Conservation (phyloP, 108 stramenopile genomes). For the Cyclotella choctawhatcheeana region DNA sequence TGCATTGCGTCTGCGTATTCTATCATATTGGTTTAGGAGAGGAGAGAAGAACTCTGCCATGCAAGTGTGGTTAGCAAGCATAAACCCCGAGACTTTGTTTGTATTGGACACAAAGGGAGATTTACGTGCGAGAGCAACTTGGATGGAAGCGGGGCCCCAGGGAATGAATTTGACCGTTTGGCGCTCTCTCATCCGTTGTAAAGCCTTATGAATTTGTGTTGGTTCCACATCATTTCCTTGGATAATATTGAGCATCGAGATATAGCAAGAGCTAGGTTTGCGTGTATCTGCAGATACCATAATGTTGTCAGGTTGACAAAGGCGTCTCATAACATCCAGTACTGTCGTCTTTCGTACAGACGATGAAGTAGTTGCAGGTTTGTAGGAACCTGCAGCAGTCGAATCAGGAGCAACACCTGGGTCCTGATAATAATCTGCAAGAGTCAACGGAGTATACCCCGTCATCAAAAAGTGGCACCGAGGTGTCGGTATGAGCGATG, state of each 20-base stretch:
- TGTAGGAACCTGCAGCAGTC: constrained; percentile 11
- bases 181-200: constrained; percentile 97
- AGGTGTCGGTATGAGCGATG: constrained; percentile 98
- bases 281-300: constrained; percentile 97
- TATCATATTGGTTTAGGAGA: constrained; percentile 90
- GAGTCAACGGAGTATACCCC: constrained; percentile 95
- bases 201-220: constrained; percentile 97
- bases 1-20: constrained; percentile 94
- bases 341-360: constrained; percentile 98
- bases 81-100: constrained; percentile 96
- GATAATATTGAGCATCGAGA: constrained; percentile 98
- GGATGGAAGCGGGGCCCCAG: constrained; percentile 98
- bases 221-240: constrained; percentile 97
- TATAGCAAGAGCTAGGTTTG: constrained; percentile 92
- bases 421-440: constrained; percentile 47
- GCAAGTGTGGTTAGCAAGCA: constrained; percentile 97
- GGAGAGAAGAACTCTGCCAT: constrained; percentile 96
- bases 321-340: constrained; percentile 98
- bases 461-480: constrained; percentile 99
- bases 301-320: constrained; percentile 98
- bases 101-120: constrained; percentile 91
- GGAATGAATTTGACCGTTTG: constrained; percentile 96
- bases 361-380: constrained; percentile 18
- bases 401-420: constrained; percentile 25
- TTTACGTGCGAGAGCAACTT: constrained; percentile 97